A percentile compares a stretch with the other conserved stretches of the same genome.
Evolutionary conservation across 148 eudicot genomes (phyloP).

Genomic region (Simmondsia chinensis): DNA sequence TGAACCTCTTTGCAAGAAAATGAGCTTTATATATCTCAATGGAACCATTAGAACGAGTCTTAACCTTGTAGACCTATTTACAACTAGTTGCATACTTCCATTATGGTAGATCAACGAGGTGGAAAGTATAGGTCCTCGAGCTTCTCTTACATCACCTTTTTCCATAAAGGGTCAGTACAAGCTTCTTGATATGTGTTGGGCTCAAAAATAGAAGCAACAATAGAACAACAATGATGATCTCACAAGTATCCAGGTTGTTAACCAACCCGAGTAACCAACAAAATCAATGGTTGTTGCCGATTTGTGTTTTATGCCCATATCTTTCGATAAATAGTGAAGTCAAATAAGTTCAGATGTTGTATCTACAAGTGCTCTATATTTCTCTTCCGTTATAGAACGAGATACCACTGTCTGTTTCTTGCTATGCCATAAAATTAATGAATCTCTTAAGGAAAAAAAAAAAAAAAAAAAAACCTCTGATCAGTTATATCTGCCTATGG

Average conservation of each 20-base stretch:
- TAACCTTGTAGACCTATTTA: conserved; percentile 3
- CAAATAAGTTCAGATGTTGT: too few relatives aligned
- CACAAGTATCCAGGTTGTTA: neutral
- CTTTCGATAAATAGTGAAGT: too few relatives aligned
- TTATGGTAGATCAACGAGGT: neutral
- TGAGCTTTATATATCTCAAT: neutral
- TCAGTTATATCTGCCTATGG: neutral
- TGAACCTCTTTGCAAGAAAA: neutral
- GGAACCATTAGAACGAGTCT: neutral
- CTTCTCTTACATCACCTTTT: neutral
- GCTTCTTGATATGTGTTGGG: neutral
- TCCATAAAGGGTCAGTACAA: neutral
- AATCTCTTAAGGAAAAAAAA: neutral
- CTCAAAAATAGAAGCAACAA: neutral
- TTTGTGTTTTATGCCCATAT: too few relatives aligned
- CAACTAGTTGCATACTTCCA: neutral
- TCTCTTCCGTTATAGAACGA: too few relatives aligned
- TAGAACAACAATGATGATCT: neutral
- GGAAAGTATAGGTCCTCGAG: neutral
- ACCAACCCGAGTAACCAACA: neutral
- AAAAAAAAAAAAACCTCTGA: too few relatives aligned
- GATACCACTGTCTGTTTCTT: neutral
- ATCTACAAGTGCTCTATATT: too few relatives aligned
- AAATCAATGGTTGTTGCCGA: too few relatives aligned
- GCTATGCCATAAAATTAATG: neutral